phyloP scores from a whole-genome alignment of 345 rosid species.

The Zanthoxylum bungeanum region DNA sequence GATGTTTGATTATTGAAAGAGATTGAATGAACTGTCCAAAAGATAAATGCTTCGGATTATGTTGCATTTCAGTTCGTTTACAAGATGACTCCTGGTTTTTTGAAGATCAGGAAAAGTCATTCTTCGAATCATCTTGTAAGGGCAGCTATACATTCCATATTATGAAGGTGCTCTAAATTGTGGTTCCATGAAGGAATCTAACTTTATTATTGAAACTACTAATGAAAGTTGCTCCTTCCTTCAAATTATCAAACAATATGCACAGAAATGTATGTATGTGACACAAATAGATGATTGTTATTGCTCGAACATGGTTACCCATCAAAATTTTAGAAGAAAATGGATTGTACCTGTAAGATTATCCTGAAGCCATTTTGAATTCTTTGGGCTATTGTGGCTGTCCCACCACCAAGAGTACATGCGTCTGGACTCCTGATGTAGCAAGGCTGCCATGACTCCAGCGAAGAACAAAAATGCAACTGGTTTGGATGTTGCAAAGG shows the following conservation, averaged over 20 bases:
- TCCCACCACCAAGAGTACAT: constrained; percentile 99
- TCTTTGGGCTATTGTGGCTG: constrained; percentile 91
- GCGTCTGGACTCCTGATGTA: constrained; percentile 61
- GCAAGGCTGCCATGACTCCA: constrained; percentile 65
- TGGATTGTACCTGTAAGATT: constrained; percentile 76
- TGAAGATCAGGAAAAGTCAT: not conserved
- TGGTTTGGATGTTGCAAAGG: constrained; percentile 60
- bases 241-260: not conserved
- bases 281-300: not conserved
- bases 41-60: not conserved
- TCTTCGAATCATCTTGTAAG: not conserved
- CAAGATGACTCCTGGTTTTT: not conserved
- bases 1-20: not conserved
- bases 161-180: not conserved
- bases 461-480: constrained; percentile 42
- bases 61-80: not conserved
- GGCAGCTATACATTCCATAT: not conserved
- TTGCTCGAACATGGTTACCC: not conserved
- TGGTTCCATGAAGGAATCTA: not conserved
- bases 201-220: not conserved
- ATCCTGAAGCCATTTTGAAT: constrained; percentile 99
- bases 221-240: not conserved
- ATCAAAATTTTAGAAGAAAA: constrained; percentile 8
- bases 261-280: not conserved
- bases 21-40: not conserved